These are phyloP conservation scores for Orbilia javanica DNA, from an alignment of 2,329 filamentous ascomycete species.

Conservation along the genomic window DNA sequence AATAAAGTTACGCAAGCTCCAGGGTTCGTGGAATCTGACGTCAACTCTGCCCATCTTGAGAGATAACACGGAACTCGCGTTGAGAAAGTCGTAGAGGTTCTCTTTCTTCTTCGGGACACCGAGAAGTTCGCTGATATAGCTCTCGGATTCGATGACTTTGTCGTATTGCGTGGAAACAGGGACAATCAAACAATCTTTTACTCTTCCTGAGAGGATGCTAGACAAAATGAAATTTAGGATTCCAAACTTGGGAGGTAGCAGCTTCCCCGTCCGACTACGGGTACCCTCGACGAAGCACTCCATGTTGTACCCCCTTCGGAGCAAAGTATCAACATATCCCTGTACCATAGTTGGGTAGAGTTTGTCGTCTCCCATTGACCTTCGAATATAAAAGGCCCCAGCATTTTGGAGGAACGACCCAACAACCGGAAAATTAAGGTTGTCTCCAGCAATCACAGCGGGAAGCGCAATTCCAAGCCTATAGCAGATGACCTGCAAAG, in stretches of 20 bases:
- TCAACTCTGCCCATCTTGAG: slow-evolving; percentile 91
- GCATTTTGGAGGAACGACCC: slow-evolving; percentile 93
- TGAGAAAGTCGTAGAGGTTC: slow-evolving; percentile 89
- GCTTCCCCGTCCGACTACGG: slow-evolving; percentile 90
- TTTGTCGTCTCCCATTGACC: slow-evolving; percentile 91
- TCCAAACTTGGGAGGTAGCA: slow-evolving; percentile 93
- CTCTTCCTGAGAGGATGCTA: slow-evolving; percentile 85
- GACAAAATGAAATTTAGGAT: slow-evolving; percentile 93
- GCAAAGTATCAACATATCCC: slow-evolving; percentile 90
- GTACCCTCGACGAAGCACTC: slow-evolving; percentile 99
- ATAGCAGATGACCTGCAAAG: slow-evolving; percentile 94
- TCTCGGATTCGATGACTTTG: slow-evolving; percentile 98
- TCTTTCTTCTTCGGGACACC: slow-evolving; percentile 96
- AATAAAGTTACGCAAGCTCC: slow-evolving; percentile 87
- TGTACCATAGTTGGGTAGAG: slow-evolving; percentile 94
- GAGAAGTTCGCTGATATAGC: slow-evolving; percentile 92
- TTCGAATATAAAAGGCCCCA: slow-evolving; percentile 96
- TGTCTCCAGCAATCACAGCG: slow-evolving; percentile 93
- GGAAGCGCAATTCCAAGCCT: slow-evolving; percentile 88
- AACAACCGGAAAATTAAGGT: slow-evolving; percentile 91
- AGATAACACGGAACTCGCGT: slow-evolving; percentile 86
- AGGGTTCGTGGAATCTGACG: slow-evolving; percentile 94
- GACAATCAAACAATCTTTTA: slow-evolving; percentile 91
- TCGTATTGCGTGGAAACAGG: slow-evolving; percentile 98
- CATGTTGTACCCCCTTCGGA: slow-evolving; percentile 92